Evolutionary conservation across 208 protist genomes (phyloP).

Genomic region (Jaenimonas drosophilae): DNA sequence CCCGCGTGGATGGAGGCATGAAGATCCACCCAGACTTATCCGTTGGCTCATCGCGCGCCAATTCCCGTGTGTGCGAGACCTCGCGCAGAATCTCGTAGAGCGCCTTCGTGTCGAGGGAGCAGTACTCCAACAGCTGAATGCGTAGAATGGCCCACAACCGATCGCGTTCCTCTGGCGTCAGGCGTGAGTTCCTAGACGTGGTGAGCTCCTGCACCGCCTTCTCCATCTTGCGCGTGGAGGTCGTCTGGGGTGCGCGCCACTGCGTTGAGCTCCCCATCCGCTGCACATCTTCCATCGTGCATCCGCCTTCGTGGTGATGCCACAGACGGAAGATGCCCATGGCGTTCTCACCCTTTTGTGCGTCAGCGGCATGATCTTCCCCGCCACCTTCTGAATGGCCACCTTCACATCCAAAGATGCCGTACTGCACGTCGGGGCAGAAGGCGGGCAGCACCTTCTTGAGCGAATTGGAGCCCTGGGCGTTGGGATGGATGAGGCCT

Average conservation of each 20-base stretch:
- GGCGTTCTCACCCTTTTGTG: slow-evolving; percentile 85
- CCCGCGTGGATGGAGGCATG: no score
- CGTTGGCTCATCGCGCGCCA: slow-evolving; percentile 13
- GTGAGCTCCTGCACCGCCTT: no score
- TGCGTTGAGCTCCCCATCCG: slow-evolving; percentile 9
- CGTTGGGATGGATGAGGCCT: slow-evolving; percentile 70
- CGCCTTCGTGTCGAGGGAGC: slow-evolving; percentile 78
- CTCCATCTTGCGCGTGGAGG: slow-evolving; percentile 5
- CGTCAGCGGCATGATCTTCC: slow-evolving; percentile 11
- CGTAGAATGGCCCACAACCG: slow-evolving; percentile 64
- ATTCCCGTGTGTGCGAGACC: slow-evolving; percentile 54
- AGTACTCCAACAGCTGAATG: slow-evolving; percentile 87
- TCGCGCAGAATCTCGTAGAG: slow-evolving; percentile 87
- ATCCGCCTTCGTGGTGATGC: slow-evolving; percentile 81
- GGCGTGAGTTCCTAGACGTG: no score
- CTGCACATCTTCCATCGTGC: slow-evolving; percentile 62
- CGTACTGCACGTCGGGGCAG: slow-evolving; percentile 81
- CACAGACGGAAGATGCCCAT: slow-evolving; percentile 84
- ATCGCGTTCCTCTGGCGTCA: slow-evolving; percentile 28
- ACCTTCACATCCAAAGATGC: slow-evolving; percentile 61
- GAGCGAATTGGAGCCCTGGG: slow-evolving; percentile 78
- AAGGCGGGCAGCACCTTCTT: slow-evolving; percentile 87
- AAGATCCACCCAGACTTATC: slow-evolving; percentile 85
- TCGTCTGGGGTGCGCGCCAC: background rate
- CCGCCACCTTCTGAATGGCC: slow-evolving; percentile 1